Evolutionary conservation across 371 early-diverging fungal species (phyloP).

Genomic region (Blastocladiella emersonii): DNA sequence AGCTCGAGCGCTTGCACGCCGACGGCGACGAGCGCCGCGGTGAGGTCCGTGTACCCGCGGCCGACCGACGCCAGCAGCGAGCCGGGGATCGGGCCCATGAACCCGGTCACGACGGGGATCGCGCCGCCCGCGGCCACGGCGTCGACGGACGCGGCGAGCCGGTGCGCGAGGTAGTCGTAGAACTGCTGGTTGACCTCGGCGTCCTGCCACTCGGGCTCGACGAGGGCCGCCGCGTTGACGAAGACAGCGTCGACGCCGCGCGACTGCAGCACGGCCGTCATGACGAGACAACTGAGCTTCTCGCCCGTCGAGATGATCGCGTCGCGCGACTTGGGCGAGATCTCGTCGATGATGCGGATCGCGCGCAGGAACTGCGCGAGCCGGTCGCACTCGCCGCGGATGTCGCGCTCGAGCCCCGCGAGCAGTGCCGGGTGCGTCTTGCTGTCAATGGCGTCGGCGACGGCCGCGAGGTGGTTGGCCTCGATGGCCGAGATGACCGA

Average conservation of each 20-base stretch:
- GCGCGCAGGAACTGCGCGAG: conserved; percentile 5
- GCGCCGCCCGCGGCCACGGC: neutral
- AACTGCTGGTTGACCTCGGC: neutral
- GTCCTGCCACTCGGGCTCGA: neutral
- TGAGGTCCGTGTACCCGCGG: conserved; percentile 95
- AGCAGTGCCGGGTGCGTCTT: conserved; percentile 33
- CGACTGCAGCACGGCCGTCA: conserved; percentile 59
- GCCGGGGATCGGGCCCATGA: conserved; percentile 91
- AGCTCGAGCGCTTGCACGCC: conserved; percentile 59
- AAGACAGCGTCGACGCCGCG: conserved; percentile 5
- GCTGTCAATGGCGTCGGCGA: conserved; percentile 24
- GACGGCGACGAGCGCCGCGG: conserved; percentile 88
- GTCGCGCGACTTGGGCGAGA: conserved; percentile 88
- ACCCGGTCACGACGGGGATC: conserved; percentile 36
- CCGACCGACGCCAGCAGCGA: conserved; percentile 80
- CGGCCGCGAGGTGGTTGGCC: conserved; percentile 61
- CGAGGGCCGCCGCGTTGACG: conserved; percentile 1
- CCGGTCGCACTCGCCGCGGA: conserved; percentile 58
- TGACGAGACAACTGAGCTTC: conserved; percentile 76
- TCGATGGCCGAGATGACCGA: conserved; percentile 61
- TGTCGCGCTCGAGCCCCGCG: conserved; percentile 31
- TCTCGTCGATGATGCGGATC: conserved; percentile 60
- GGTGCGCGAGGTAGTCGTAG: conserved; percentile 5
- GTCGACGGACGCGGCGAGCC: conserved; percentile 2
- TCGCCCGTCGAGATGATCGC: conserved; percentile 91